A percentile compares a stretch with the other conserved stretches of the same genome.
These are phyloP conservation scores for Arxiozyma slooffiae DNA, from an alignment of 1,139 yeast genomes.

Conservation along the genomic window DNA sequence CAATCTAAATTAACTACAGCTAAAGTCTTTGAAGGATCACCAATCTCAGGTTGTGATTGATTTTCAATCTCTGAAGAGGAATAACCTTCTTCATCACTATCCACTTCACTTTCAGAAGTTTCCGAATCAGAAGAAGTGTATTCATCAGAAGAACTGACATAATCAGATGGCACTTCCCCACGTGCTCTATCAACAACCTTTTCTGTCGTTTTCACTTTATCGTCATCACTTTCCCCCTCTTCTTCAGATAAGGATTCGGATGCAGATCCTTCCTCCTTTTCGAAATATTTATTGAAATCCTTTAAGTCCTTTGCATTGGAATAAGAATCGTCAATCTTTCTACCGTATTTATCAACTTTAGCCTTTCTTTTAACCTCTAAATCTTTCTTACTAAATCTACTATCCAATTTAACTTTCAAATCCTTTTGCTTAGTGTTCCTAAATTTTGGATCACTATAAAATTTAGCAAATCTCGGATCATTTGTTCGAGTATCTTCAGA, in stretches of 20 bases:
- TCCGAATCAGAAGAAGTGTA: slow-evolving; percentile 36
- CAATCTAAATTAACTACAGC: slow-evolving; percentile 97
- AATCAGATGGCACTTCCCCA: slow-evolving; percentile 45
- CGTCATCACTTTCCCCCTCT: slow-evolving; percentile 20
- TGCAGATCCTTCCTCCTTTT: slow-evolving; percentile 24
- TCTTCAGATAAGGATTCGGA: slow-evolving; percentile 11
- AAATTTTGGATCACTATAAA: slow-evolving; percentile 85
- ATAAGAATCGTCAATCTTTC: slow-evolving; percentile 41
- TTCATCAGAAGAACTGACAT: slow-evolving; percentile 34
- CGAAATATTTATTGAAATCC: slow-evolving; percentile 57
- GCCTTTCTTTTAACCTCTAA: slow-evolving; percentile 46
- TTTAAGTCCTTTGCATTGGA: slow-evolving; percentile 33
- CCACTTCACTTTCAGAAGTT: slow-evolving; percentile 30
- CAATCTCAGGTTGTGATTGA: slow-evolving; percentile 64
- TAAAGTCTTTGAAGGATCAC: slow-evolving; percentile 71
- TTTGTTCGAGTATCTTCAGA: slow-evolving; percentile 26
- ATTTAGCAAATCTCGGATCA: slow-evolving; percentile 70
- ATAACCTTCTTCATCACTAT: slow-evolving; percentile 33
- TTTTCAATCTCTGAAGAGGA: slow-evolving; percentile 46
- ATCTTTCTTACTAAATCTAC: slow-evolving; percentile 71
- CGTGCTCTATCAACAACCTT: slow-evolving; percentile 50
- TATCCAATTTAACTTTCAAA: slow-evolving; percentile 71
- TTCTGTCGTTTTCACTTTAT: slow-evolving; percentile 16
- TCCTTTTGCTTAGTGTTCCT: slow-evolving; percentile 61
- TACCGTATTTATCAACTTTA: slow-evolving; percentile 78